Conservation (phyloP, 345 rosid genomes). For the Brassica incana region DNA sequence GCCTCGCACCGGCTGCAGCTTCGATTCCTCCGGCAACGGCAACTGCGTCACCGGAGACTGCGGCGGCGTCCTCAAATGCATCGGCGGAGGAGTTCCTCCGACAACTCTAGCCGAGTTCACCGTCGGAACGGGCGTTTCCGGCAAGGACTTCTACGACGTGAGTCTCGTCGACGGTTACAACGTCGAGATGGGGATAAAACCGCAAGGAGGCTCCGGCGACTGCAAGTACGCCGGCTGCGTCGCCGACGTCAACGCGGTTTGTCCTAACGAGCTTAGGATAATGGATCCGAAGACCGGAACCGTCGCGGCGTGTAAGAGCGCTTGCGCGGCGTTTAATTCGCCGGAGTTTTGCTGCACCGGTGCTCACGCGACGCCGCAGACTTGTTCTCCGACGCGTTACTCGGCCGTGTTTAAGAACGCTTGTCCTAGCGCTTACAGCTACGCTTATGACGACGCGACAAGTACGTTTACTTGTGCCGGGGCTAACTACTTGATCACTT, state of each 20-base stretch:
- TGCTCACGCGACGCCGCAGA: constrained; percentile 64
- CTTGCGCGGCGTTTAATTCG: constrained; percentile 74
- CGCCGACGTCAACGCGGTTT: constrained; percentile 62
- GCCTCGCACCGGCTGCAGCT: constrained; percentile 82
- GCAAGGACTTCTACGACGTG: constrained; percentile 83
- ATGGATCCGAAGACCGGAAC: constrained; percentile 45
- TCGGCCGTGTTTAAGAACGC: constrained; percentile 77
- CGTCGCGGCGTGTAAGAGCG: constrained; percentile 85
- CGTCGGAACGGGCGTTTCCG: constrained; percentile 39
- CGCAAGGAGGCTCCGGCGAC: constrained; percentile 65
- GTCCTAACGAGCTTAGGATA: constrained; percentile 68
- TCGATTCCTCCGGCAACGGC: constrained; percentile 66
- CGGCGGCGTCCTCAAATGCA: constrained; percentile 65
- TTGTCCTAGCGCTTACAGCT: constrained; percentile 91
- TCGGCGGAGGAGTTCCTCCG: constrained; percentile 80
- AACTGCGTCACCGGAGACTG: constrained; percentile 85
- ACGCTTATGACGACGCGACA: constrained; percentile 86
- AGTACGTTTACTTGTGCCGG: constrained; percentile 85
- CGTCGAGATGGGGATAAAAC: constrained; percentile 66
- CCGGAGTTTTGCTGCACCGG: constrained; percentile 87
- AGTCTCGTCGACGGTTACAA: constrained; percentile 96
- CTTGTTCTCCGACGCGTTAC: constrained; percentile 78
- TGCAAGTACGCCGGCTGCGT: constrained; percentile 83
- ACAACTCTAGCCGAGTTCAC: constrained; percentile 76
- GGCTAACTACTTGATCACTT: constrained; percentile 72